Evolutionary conservation across 2,329 filamentous ascomycete species (phyloP).

Genomic region (Magnaporthiopsis rhizophila): DNA sequence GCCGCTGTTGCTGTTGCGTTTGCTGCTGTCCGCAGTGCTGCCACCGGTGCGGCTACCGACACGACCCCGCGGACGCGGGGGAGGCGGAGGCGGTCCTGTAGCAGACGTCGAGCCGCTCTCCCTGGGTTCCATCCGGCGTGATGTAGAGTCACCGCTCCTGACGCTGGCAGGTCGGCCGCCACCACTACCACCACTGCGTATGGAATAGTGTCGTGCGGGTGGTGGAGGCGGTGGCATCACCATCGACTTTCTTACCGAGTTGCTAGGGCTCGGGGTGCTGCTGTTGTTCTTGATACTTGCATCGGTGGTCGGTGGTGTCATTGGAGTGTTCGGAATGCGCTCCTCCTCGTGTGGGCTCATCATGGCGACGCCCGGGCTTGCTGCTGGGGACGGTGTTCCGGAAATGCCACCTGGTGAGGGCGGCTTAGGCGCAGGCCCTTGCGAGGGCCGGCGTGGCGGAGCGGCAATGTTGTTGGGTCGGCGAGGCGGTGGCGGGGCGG

Average conservation of each 20-base stretch:
- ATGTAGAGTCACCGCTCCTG: slow-evolving; percentile 29
- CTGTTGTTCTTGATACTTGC: too few species aligned
- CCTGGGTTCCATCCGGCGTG: slow-evolving; percentile 11
- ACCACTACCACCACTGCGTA: slow-evolving; percentile 16
- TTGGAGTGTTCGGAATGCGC: too few species aligned
- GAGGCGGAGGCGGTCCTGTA: slow-evolving; percentile 33
- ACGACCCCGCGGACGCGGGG: slow-evolving; percentile 38
- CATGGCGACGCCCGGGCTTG: too few species aligned
- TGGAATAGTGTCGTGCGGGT: slow-evolving; percentile 22
- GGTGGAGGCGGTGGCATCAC: slow-evolving; percentile 24
- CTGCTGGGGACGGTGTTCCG: too few species aligned
- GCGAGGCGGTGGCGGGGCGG: slow-evolving; percentile 48
- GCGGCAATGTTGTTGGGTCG: slow-evolving; percentile 33
- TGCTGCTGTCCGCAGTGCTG: slow-evolving; percentile 13
- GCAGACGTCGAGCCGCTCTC: neutral
- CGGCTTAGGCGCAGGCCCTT: slow-evolving; percentile 10
- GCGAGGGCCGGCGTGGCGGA: slow-evolving; percentile 2
- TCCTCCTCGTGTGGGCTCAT: too few species aligned
- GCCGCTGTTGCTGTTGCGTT: too few species aligned
- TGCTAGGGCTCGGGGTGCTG: too few species aligned
- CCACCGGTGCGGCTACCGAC: slow-evolving; percentile 38
- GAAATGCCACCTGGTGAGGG: too few species aligned
- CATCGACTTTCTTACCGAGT: too few species aligned
- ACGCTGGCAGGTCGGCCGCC: slow-evolving; percentile 34
- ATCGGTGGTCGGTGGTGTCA: too few species aligned